Percentiles rank a stretch among this genome's conserved stretches.
Conservation (phyloP, 768 basidiomycete species). For the Panaeolus cyanescens region DNA sequence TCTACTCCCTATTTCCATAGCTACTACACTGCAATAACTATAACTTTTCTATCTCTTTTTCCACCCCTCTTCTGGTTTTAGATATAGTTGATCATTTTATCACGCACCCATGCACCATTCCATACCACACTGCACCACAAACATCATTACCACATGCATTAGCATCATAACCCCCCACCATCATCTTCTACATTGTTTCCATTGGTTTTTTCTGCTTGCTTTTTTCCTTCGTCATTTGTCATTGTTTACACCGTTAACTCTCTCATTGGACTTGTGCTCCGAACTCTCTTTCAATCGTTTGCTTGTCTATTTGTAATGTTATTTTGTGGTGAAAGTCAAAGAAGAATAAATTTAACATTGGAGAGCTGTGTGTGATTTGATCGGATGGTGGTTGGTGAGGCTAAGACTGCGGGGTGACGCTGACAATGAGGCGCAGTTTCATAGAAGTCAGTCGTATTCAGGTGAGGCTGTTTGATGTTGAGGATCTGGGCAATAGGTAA, state of each 20-base stretch:
- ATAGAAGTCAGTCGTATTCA: no score
- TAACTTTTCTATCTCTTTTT: background rate
- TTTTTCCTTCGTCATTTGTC: background rate
- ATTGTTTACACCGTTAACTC: background rate
- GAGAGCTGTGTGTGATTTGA: no score
- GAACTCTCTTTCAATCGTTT: background rate
- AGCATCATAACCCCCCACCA: no score
- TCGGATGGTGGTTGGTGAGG: no score
- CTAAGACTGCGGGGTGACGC: no score
- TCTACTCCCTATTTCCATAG: background rate
- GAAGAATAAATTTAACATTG: no score
- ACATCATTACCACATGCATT: background rate
- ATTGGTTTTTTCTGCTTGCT: background rate
- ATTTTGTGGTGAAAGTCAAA: no score
- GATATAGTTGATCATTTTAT: background rate
- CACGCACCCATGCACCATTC: background rate
- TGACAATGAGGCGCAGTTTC: no score
- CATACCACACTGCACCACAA: background rate
- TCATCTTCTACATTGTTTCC: background rate
- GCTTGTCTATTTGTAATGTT: slow-evolving; percentile 3
- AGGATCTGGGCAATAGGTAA: no score
- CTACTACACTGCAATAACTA: background rate
- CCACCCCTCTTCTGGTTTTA: background rate
- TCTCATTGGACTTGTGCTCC: background rate
- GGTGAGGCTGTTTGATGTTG: no score